Evolutionary conservation across 2,329 filamentous ascomycete genomes (phyloP).

Genomic region (Teratosphaeria viscida): DNA sequence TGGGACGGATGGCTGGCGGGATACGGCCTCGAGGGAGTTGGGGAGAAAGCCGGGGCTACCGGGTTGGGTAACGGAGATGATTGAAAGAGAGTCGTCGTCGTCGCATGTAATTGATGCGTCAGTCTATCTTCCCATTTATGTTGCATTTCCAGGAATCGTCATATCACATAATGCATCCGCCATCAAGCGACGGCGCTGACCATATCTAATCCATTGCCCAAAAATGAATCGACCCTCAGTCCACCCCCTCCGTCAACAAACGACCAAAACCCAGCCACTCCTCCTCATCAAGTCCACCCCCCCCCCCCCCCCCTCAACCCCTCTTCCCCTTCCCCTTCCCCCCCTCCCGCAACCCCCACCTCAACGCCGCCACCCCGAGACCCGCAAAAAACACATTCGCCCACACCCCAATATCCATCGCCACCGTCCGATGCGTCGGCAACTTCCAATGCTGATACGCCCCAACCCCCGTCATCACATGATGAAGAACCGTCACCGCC

Average conservation of each 20-base stretch:
- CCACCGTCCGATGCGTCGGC: constrained; percentile 23
- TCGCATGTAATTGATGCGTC: no score
- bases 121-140: background rate
- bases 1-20: constrained; percentile 41
- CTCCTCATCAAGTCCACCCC: background rate
- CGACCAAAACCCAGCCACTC: background rate
- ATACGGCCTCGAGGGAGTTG: constrained; percentile 38
- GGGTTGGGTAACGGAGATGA: background rate
- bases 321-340: background rate
- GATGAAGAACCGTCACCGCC: constrained; percentile 25
- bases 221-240: no score
- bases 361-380: constrained; percentile 20
- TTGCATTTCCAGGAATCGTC: background rate
- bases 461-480: constrained; percentile 25
- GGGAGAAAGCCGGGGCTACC: background rate
- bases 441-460: constrained; percentile 24
- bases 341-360: constrained; percentile 14
- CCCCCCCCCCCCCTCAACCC: background rate
- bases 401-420: constrained; percentile 27
- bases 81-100: background rate
- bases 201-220: no score
- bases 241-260: background rate
- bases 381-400: constrained; percentile 21
- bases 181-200: no score
- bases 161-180: no score